Evolutionary conservation across 2,329 filamentous ascomycete genomes (phyloP), one percentile per base, ranked within the genome.

Genomic region (Venturia oleaginea): DNA sequence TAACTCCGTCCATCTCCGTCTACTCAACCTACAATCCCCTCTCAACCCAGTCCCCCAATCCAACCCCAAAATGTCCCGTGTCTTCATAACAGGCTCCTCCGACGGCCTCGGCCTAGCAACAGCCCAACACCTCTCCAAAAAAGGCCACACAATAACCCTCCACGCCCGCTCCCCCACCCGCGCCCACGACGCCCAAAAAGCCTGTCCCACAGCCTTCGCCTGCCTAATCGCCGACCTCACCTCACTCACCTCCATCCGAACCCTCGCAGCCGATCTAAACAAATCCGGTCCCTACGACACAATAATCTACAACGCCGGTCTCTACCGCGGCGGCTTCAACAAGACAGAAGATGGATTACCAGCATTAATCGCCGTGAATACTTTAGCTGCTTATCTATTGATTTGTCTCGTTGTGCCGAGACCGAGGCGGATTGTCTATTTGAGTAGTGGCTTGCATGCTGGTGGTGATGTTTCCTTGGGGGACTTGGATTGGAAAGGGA

Each of bases 251-350:
- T 80, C 82, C 61, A 82, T 76, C 4, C 83, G 82, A 66, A 71
- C 72, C 2, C 75, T 86, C 2, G 83, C 84, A 1, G 70, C 74
- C 13, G 75, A 83, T 62, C 79, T 81, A 62, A 82, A 83, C 70
- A 72, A 73, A 43, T 71, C 76, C 0, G 81, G 80, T 0, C 73
- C 76, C 0, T 85, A 82, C 69, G 84, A 86, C 69, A 76, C 77
- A 30, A 75, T 86, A 17, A 76, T 86, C 22, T 83, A 86, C 74
- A 86, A 86, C 66, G 84, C 84, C 0, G 83, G 82, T 2, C 67
- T 83, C 30, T 80, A 79, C 64, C 72, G 71, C 37, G 78, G 78
- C 19, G 75, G 71, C 51, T 76, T 72, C 66, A 78, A 78, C 65
- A 74, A 71, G 17, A 82, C 79, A 0, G 70, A 69, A 4, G 79